phyloP scores from a whole-genome alignment of 805 yeast species.

The Ogataea saltuana region DNA sequence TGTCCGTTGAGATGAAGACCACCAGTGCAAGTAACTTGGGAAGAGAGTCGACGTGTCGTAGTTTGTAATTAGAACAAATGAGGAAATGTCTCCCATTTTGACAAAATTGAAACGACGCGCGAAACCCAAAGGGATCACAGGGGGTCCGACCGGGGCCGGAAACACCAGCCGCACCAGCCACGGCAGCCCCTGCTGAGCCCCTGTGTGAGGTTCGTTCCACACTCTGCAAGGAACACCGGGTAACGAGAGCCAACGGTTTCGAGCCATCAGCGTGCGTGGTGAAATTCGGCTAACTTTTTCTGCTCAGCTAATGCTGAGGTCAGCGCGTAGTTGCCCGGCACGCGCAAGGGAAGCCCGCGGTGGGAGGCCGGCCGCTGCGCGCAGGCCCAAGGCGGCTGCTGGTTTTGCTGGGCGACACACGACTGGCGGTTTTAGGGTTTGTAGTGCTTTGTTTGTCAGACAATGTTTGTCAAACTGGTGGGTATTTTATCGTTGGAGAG shows the following conservation, averaged over 20 bases:
- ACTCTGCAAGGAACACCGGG: no score
- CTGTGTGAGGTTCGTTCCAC: no score
- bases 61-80: slow-evolving; percentile 6
- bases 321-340: slow-evolving; percentile 2
- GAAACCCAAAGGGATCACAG: slow-evolving; percentile 5
- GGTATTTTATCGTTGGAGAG: slow-evolving; percentile 1
- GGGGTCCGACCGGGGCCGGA: background rate
- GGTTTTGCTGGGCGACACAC: slow-evolving; percentile 6
- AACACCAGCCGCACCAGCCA: no score
- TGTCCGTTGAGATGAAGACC: slow-evolving; percentile 1
- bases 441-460: slow-evolving; percentile 6
- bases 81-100: slow-evolving; percentile 2
- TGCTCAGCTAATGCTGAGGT: slow-evolving; percentile 6
- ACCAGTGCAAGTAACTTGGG: background rate
- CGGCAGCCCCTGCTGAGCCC: no score
- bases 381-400: background rate
- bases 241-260: no score
- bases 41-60: slow-evolving; percentile 5
- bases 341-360: background rate
- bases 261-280: no score
- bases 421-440: slow-evolving; percentile 6
- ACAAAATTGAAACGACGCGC: slow-evolving; percentile 5
- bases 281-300: no score
- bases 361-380: background rate
- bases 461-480: slow-evolving; percentile 2